Base-by-base conservation (phyloP, 2,329 filamentous ascomycete genomes). In the Karstenula rhodostoma region DNA sequence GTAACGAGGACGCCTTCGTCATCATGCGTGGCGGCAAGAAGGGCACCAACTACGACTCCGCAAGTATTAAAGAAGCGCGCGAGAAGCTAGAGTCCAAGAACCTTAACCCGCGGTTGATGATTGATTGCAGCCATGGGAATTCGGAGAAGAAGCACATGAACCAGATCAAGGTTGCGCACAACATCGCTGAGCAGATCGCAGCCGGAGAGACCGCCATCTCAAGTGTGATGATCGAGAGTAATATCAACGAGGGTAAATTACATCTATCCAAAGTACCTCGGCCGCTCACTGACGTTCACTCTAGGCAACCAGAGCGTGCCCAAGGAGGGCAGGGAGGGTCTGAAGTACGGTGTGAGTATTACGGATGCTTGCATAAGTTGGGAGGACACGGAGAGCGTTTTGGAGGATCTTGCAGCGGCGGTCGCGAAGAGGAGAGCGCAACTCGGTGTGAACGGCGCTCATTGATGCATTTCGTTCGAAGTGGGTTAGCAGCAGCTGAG, bases 221-320 rank as follows among this genome's bases (percentile, higher is more conserved):
- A 88, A 95, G 95, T 72, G 92, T 98, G 61, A 99, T 99, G 95
- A 96, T 99, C 73, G 95, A 99, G 84, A 96, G 92, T 79, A 92
- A 98, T 79, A 96, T 98, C 81, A 90, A 94, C 73, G 94, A 97
- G 82, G 94, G 91, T 90, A 78, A 73, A 84, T 75, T n/a, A 12
- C 3, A 44, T 57, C 15, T 23, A 29, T 32, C 33, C n/a, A 13
- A 37, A 42, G 22, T 22, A 40, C 23, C 35, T 59, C 15, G 44
- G 44, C 44, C 54, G 49, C 25, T 23, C 7, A 32, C 64, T 70
- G 52, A 70, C 59, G 23, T 47, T 15, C 25, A 50, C 13, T 56
- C 25, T 68, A 89, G 90, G 94, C 68, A 91, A 86, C 80, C 95
- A 99, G 78, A 97, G 97, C 80, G 92, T 97, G 3, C 92, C 94